Percentiles rank a stretch among this genome's conserved stretches.
phyloP scores from a whole-genome alignment of 257 asterid genomes.

The Jacaranda mimosifolia region DNA sequence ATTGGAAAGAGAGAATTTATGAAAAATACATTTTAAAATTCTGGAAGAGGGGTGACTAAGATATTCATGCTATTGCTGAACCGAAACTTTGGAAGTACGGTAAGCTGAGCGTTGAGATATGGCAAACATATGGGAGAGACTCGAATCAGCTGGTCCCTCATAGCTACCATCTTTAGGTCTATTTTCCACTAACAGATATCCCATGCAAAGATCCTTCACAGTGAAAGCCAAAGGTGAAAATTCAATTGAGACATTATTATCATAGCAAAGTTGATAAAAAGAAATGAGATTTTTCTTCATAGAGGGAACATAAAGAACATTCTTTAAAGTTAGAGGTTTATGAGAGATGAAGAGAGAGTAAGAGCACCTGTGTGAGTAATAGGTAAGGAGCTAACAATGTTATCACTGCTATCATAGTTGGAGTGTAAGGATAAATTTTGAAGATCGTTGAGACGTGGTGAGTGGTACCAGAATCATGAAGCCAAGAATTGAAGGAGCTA shows the following conservation, averaged over 20 bases:
- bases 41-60: neutral
- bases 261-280: neutral
- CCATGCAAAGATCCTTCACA: constrained; percentile 17
- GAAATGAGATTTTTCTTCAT: neutral
- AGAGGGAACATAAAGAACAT: constrained; percentile 12
- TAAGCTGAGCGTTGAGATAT: too few relatives aligned
- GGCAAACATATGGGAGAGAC: neutral
- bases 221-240: neutral
- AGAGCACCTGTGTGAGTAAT: neutral
- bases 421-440: neutral
- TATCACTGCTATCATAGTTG: neutral
- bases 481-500: neutral
- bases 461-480: neutral
- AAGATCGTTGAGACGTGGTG: neutral
- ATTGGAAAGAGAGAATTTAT: neutral
- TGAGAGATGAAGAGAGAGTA: neutral
- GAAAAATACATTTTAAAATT: neutral
- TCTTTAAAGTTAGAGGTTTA: too few relatives aligned
- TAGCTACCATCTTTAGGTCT: neutral
- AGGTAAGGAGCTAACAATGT: neutral
- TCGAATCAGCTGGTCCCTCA: neutral
- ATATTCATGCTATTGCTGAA: neutral
- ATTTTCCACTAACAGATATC: neutral
- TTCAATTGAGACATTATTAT: neutral
- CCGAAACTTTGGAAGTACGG: neutral